Percentiles rank a stretch among this genome's conserved stretches.
Conservation (phyloP, 2,329 filamentous ascomycete genomes). For the Xylaria sp. region DNA sequence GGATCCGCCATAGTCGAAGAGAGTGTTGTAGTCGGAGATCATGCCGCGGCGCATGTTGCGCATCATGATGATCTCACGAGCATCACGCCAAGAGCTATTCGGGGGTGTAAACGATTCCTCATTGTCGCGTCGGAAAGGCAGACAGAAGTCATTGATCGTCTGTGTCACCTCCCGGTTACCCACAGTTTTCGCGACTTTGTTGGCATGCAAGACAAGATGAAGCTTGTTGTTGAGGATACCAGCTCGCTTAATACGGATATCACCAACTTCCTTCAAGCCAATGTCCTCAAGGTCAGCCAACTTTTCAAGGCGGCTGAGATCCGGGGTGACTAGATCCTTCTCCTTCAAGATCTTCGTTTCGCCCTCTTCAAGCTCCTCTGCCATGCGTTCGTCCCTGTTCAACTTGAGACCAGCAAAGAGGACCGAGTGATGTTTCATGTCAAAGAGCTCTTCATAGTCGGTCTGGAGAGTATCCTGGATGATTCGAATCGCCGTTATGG, state of each 20-base stretch:
- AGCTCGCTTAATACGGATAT: constrained; percentile 54
- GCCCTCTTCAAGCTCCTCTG: constrained; percentile 52
- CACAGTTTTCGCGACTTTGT: constrained; percentile 51
- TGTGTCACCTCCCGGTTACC: constrained; percentile 54
- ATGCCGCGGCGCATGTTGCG: constrained; percentile 47
- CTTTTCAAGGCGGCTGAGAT: constrained; percentile 53
- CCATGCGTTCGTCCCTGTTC: constrained; percentile 52
- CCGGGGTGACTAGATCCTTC: constrained; percentile 55
- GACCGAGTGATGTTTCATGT: constrained; percentile 56
- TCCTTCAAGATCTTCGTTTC: constrained; percentile 57
- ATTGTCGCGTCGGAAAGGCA: constrained; percentile 50
- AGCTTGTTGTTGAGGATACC: constrained; percentile 58
- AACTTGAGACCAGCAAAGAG: constrained; percentile 56
- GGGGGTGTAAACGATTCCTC: constrained; percentile 52
- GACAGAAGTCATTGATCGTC: constrained; percentile 54
- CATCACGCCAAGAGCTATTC: constrained; percentile 55
- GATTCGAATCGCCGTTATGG: constrained; percentile 50
- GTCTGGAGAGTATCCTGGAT: constrained; percentile 57
- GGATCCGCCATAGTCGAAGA: constrained; percentile 34
- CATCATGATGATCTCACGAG: constrained; percentile 52
- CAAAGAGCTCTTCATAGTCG: constrained; percentile 60
- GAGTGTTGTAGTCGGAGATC: constrained; percentile 49
- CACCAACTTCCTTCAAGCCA: constrained; percentile 53
- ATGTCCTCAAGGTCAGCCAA: constrained; percentile 54
- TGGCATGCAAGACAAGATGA: constrained; percentile 53